These are phyloP conservation scores for Rubus idaeus DNA, from an alignment of 306 rosid genomes.

Conservation along the genomic window DNA sequence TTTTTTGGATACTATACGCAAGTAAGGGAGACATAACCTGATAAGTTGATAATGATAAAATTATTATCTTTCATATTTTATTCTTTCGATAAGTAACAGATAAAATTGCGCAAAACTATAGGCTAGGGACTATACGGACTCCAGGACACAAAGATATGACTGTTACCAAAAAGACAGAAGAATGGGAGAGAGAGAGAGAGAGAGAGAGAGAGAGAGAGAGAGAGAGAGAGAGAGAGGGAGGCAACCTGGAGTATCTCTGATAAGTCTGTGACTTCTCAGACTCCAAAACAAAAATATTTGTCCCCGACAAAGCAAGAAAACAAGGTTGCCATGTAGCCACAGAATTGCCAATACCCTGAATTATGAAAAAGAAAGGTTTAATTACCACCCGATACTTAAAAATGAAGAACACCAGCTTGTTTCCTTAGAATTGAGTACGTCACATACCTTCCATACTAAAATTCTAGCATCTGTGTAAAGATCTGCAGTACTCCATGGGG, in stretches of 20 bases:
- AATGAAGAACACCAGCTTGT: slow-evolving; percentile 9
- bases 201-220: no score
- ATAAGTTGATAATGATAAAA: no score
- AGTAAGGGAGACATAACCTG: no score
- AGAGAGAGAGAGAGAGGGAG: background rate
- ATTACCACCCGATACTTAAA: slow-evolving; percentile 7
- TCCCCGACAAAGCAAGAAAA: slow-evolving; percentile 73
- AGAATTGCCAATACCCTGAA: slow-evolving; percentile 94
- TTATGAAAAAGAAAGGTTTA: slow-evolving; percentile 20
- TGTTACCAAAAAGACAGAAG: background rate
- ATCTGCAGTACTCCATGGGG: slow-evolving; percentile 73
- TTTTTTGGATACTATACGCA: no score
- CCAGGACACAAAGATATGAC: no score
- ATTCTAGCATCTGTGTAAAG: slow-evolving; percentile 76
- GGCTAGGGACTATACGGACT: no score
- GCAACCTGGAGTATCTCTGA: slow-evolving; percentile 78
- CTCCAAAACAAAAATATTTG: slow-evolving; percentile 74
- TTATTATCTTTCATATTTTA: no score
- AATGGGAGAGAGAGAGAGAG: no score
- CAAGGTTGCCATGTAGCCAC: slow-evolving; percentile 93
- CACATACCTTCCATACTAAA: slow-evolving; percentile 82
- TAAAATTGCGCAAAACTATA: no score
- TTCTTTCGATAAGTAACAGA: no score
- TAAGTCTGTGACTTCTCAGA: slow-evolving; percentile 67
- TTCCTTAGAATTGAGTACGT: slow-evolving; percentile 21